A percentile compares a stretch with the other conserved stretches of the same genome.
Conservation (phyloP, 1,284 basidiomycete genomes). For the Taiwanofungus camphoratus region DNA sequence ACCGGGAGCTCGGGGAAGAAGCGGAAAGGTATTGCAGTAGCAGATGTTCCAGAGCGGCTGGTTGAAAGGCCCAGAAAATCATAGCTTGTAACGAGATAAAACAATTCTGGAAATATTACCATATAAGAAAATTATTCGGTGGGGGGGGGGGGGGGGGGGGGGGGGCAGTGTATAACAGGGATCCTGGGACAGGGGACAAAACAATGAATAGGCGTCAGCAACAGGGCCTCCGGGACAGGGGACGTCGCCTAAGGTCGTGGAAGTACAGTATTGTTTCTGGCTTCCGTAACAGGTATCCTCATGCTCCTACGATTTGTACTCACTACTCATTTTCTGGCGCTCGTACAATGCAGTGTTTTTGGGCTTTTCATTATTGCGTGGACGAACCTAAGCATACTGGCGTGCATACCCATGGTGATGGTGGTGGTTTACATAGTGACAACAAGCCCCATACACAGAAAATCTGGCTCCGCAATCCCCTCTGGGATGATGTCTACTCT, state of each 20-base stretch:
- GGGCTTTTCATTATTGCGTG: constrained; percentile 26
- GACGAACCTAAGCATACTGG: constrained; percentile 25
- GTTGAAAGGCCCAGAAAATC: too few relatives aligned
- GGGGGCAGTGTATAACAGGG: not conserved
- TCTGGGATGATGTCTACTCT: constrained; percentile 6
- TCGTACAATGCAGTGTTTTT: constrained; percentile 22
- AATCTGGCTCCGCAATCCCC: constrained; percentile 7
- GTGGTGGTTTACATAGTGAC: constrained; percentile 21
- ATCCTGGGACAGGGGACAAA: not conserved
- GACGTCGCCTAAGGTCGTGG: not conserved
- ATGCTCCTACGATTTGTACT: too few relatives aligned
- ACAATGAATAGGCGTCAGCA: not conserved
- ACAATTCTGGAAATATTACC: too few relatives aligned
- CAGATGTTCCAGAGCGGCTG: too few relatives aligned
- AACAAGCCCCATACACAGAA: constrained; percentile 17
- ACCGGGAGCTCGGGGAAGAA: too few relatives aligned
- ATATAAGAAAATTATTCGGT: too few relatives aligned
- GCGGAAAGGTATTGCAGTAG: too few relatives aligned
- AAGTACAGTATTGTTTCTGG: not conserved
- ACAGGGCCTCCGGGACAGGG: not conserved
- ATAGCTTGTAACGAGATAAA: too few relatives aligned
- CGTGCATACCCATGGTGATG: constrained; percentile 24
- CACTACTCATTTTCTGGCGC: too few relatives aligned
- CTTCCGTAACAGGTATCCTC: too few relatives aligned
- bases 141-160: too few relatives aligned